Evolutionary conservation across 75 land plant species (phyloP), one percentile per base, ranked within the genome.

Genomic region (Isoetes taiwanensis): DNA sequence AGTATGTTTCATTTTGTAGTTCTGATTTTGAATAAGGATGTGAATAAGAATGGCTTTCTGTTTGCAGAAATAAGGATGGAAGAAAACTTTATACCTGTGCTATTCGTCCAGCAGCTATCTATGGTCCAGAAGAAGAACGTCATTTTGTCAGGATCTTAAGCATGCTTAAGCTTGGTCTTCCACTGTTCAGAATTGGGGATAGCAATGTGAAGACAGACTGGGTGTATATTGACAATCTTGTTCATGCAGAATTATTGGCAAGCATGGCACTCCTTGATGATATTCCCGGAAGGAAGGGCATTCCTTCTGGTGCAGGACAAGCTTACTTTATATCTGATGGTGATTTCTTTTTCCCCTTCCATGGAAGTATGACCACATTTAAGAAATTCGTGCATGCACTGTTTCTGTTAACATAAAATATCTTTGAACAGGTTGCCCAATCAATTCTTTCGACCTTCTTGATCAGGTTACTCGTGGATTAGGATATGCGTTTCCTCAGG

Each of bases 211-310:
- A 78, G 35, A 68, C 73, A 32, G 97, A 90, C 61, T 90, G 86
- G 86, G 70, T 90, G 52, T 90, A 80, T 76, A 73, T 80, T 21
- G 97, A 90, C 43, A 90, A 90, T 58, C 80, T 90, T 46, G 84
- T 90, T 1, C 76, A 82, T 65, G 86, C 91, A 2, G 75, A 80
- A 0, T 52, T 90, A 64, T 68, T 82, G 61, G 97, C 86, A 40
- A 90, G 97, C 76, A 85, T 90, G 97, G 97, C 87, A 26, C 82
- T 90, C 17, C 52, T 86, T 54, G 87, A 85, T 67, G 84, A 82
- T 38, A 71, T 82, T 46, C 81, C 97, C 31, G 84, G 82, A 23
- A 75, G 71, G 60, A 59, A 67, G 39, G 80, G 78, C 4, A 46
- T 42, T 28, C 84, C 91, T 54, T 42, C 76, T 16, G 90, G 86